Base-by-base conservation (phyloP, 2,329 filamentous ascomycete species). In the Ustulina deusta region DNA sequence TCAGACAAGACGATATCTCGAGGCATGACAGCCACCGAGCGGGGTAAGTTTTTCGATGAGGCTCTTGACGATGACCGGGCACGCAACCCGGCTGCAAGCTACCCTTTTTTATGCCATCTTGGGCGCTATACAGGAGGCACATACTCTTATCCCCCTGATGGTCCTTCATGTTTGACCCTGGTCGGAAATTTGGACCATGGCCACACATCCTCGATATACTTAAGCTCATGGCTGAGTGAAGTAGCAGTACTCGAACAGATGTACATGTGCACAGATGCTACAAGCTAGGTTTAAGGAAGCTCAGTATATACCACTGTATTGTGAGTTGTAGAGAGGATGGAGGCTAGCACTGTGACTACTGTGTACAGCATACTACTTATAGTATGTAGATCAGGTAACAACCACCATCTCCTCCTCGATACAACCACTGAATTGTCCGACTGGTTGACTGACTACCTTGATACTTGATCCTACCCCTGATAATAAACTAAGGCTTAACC, bases 41-140 rank as follows among this genome's bases (percentile, higher is more conserved):
- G 65, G 68, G 67, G 67, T 68, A 70, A 25, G 40, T 7, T 27
- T 52, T 22, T 42, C 36, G 51, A 56, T 64, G 68, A 69, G 64
- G 61, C 56, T 64, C 64, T 57, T 63, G 64, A 48, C 42, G 59
- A 42, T 42, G 17, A 17, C 29, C 22, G 56, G 55, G 63, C 59
- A 49, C 27, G 40, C 36, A 56, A 22, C 25, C 38, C 40, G 13
- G 22, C 10, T 13, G 38, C 15, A 49, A 34, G 52, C 44, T 34
- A 46, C 38, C 25, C 22, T 55, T 46, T 22, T 9, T 9, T 13
- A n/a, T 22, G 5, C 1, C 42, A 15, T 38, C 49, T 29, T 22
- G 42, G 56, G 38, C 55, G 29, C 11, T 29, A 25, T 54, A 34
- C 15, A 17, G 29, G 27, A 52, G 17, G 44, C 6, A 44, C 17